These are phyloP conservation scores for Suillus plorans DNA, from an alignment of 768 basidiomycete genomes.

Conservation along the genomic window DNA sequence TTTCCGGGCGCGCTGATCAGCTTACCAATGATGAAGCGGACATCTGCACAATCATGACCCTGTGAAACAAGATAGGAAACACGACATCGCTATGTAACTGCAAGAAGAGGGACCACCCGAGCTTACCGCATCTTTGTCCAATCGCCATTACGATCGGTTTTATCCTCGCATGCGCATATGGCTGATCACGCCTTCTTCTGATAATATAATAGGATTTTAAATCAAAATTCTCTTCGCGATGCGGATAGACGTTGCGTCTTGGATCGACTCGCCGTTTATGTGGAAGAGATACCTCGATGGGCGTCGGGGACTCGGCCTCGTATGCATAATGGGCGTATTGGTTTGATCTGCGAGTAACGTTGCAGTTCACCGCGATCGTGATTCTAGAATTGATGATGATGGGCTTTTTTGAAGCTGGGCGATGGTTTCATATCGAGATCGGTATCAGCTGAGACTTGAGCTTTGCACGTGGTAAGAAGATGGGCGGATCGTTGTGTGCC, in stretches of 20 bases:
- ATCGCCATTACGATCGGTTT: neutral
- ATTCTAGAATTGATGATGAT: neutral
- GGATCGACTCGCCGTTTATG: neutral
- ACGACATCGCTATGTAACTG: neutral
- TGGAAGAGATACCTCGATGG: neutral
- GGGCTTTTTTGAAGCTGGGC: neutral
- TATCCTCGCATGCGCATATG: neutral
- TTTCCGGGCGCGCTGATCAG: neutral
- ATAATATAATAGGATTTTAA: neutral
- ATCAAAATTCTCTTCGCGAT: slow-evolving; percentile 1
- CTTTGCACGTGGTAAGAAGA: neutral
- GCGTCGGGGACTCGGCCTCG: neutral
- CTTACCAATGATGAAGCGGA: neutral
- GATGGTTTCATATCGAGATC: neutral
- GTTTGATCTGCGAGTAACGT: neutral
- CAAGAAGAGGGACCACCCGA: neutral
- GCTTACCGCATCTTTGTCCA: neutral
- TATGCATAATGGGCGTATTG: neutral
- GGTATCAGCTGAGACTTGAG: neutral
- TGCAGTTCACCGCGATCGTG: neutral
- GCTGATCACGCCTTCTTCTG: neutral
- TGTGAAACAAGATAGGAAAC: neutral
- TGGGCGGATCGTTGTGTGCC: neutral
- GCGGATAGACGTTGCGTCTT: neutral
- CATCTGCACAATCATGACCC: neutral